Percentiles rank a stretch among this genome's conserved stretches.
phyloP scores from a whole-genome alignment of 331 rosid genomes.

The Ulmus americana region DNA sequence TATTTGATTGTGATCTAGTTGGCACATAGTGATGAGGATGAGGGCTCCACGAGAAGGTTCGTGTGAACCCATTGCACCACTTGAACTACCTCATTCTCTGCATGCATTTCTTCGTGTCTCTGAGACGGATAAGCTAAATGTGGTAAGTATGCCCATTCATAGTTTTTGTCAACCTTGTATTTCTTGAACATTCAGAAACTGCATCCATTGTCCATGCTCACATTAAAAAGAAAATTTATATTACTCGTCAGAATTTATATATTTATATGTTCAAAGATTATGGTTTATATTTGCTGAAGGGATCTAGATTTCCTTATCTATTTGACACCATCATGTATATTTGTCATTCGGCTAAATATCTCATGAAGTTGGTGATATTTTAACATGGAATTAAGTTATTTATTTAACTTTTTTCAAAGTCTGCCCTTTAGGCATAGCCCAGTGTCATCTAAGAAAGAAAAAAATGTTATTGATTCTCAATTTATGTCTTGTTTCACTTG shows the following conservation, averaged over 20 bases:
- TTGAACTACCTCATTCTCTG: constrained; percentile 85
- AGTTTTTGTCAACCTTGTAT: neutral
- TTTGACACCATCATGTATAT: neutral
- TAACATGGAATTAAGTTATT: too few relatives aligned
- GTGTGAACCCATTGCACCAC: constrained; percentile 86
- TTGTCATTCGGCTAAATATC: neutral
- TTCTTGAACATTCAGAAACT: neutral
- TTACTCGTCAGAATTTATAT: neutral
- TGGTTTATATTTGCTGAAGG: neutral
- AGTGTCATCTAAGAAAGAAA: neutral
- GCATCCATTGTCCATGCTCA: neutral
- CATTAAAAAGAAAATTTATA: neutral
- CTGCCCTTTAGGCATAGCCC: too few relatives aligned
- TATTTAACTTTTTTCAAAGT: too few relatives aligned
- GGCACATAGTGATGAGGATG: constrained; percentile 97
- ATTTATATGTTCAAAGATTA: neutral
- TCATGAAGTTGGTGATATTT: too few relatives aligned
- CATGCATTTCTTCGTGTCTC: constrained; percentile 82
- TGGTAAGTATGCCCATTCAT: constrained; percentile 29
- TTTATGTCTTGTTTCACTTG: constrained; percentile 3
- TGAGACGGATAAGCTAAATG: constrained; percentile 54
- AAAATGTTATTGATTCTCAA: too few relatives aligned
- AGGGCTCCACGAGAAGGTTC: constrained; percentile 55
- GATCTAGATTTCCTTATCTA: neutral
- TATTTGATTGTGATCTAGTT: constrained; percentile 39